Conservation (phyloP, 2,329 filamentous ascomycete genomes). For the Sarocladium brachiariae region DNA sequence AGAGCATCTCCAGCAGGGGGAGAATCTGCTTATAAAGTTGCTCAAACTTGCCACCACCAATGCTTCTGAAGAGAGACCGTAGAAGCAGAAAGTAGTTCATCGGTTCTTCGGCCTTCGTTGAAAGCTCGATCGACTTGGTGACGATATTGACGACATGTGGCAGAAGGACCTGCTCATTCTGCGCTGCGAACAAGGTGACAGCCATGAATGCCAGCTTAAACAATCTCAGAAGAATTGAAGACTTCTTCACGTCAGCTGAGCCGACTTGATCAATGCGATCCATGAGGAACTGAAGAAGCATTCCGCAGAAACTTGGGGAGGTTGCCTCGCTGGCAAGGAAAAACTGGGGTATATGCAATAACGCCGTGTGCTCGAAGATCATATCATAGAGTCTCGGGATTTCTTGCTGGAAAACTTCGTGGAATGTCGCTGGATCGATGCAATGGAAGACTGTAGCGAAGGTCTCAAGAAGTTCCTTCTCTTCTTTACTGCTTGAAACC, state of each 20-base stretch:
- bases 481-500: slow-evolving; percentile 87
- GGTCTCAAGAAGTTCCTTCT: slow-evolving; percentile 93
- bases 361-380: slow-evolving; percentile 91
- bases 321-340: slow-evolving; percentile 98
- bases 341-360: slow-evolving; percentile 95
- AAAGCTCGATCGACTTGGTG: slow-evolving; percentile 93
- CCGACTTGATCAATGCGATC: slow-evolving; percentile 92
- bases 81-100: slow-evolving; percentile 98
- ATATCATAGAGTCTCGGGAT: slow-evolving; percentile 95
- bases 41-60: slow-evolving; percentile 95
- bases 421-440: slow-evolving; percentile 95
- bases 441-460: slow-evolving; percentile 98
- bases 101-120: slow-evolving; percentile 90
- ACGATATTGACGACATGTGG: slow-evolving; percentile 97
- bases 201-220: slow-evolving; percentile 99
- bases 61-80: slow-evolving; percentile 88
- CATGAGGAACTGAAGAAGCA: slow-evolving; percentile 97
- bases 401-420: slow-evolving; percentile 96
- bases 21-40: slow-evolving; percentile 97
- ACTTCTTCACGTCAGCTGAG: slow-evolving; percentile 83
- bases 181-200: slow-evolving; percentile 86
- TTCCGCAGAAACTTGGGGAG: slow-evolving; percentile 93
- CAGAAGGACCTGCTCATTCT: slow-evolving; percentile 92
- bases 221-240: slow-evolving; percentile 83
- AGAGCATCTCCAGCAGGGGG: slow-evolving; percentile 89